Conservation (phyloP, 768 basidiomycete species). For the Clitopilus passeckerianus region DNA sequence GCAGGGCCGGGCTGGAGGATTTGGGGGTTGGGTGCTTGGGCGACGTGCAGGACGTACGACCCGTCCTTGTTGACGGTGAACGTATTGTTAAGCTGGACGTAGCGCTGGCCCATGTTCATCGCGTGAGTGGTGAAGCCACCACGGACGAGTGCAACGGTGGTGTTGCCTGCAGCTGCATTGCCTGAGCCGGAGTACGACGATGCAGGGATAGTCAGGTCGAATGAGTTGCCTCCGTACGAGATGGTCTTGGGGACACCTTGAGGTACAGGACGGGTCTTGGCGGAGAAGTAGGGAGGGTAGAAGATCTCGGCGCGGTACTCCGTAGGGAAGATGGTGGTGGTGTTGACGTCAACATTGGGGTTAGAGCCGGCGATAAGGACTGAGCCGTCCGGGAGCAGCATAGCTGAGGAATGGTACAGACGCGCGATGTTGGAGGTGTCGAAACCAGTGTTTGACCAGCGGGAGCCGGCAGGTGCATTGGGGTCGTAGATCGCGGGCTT, state of each 20-base stretch:
- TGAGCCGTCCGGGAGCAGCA: slow-evolving; percentile 85
- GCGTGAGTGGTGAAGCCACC: slow-evolving; percentile 82
- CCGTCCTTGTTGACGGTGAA: slow-evolving; percentile 79
- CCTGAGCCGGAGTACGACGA: slow-evolving; percentile 61
- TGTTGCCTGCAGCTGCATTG: slow-evolving; percentile 68
- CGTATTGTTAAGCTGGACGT: slow-evolving; percentile 78
- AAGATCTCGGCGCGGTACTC: slow-evolving; percentile 83
- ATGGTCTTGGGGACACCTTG: slow-evolving; percentile 68
- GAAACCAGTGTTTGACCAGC: slow-evolving; percentile 71
- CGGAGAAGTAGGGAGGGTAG: slow-evolving; percentile 86
- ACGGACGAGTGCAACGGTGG: slow-evolving; percentile 76
- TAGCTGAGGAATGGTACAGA: slow-evolving; percentile 88
- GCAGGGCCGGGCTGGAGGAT: slow-evolving; percentile 88
- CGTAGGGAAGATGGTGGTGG: slow-evolving; percentile 60
- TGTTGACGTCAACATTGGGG: slow-evolving; percentile 82
- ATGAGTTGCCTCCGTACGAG: slow-evolving; percentile 77
- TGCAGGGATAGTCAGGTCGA: slow-evolving; percentile 69
- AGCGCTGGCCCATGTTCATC: slow-evolving; percentile 87
- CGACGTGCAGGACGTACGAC: slow-evolving; percentile 71
- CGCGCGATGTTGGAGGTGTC: slow-evolving; percentile 62
- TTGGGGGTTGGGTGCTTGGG: slow-evolving; percentile 80
- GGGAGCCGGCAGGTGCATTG: slow-evolving; percentile 58
- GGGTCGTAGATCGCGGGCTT: slow-evolving; percentile 86
- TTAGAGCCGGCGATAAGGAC: slow-evolving; percentile 91
- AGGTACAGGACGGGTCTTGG: slow-evolving; percentile 62